A percentile compares a stretch with the other conserved stretches of the same genome.
These are phyloP conservation scores for Pythium dissimile DNA, from an alignment of 352 stramenopile species.

Conservation along the genomic window DNA sequence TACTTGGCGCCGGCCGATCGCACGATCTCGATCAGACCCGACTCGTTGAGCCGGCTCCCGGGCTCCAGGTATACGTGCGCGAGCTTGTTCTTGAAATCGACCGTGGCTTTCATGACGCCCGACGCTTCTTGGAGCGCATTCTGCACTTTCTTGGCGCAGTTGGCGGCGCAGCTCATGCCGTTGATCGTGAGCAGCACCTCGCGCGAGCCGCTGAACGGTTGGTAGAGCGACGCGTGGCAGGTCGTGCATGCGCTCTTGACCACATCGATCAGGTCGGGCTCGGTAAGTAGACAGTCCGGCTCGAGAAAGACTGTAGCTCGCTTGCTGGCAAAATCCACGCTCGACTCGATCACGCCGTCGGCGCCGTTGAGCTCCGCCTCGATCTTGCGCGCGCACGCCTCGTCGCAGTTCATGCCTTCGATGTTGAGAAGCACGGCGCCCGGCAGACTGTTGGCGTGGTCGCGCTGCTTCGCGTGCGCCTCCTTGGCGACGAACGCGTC, in stretches of 20 bases:
- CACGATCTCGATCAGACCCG: constrained; percentile 63
- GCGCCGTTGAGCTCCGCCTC: constrained; percentile 44
- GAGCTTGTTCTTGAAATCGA: constrained; percentile 75
- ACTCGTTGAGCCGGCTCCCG: constrained; percentile 56
- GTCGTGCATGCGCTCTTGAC: constrained; percentile 43
- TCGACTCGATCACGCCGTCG: constrained; percentile 59
- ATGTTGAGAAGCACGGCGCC: constrained; percentile 71
- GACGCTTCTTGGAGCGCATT: constrained; percentile 44
- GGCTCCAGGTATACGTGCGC: constrained; percentile 76
- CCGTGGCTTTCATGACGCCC: constrained; percentile 75
- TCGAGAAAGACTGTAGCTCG: constrained; percentile 70
- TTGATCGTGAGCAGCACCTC: constrained; percentile 69
- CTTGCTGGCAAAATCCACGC: constrained; percentile 67
- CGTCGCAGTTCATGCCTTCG: constrained; percentile 73
- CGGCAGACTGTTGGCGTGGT: constrained; percentile 44
- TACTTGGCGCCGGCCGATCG: constrained; percentile 60
- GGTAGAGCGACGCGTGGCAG: constrained; percentile 57
- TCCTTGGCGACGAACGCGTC: constrained; percentile 69
- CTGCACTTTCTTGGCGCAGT: constrained; percentile 76
- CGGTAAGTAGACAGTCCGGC: constrained; percentile 48
- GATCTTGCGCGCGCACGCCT: constrained; percentile 59
- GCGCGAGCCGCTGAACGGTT: constrained; percentile 69
- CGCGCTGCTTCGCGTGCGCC: constrained; percentile 4
- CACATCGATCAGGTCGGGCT: constrained; percentile 64
- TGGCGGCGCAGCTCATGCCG: constrained; percentile 77